Evolutionary conservation across 768 basidiomycete genomes (phyloP).

Genomic region (Lentinula lateritia): DNA sequence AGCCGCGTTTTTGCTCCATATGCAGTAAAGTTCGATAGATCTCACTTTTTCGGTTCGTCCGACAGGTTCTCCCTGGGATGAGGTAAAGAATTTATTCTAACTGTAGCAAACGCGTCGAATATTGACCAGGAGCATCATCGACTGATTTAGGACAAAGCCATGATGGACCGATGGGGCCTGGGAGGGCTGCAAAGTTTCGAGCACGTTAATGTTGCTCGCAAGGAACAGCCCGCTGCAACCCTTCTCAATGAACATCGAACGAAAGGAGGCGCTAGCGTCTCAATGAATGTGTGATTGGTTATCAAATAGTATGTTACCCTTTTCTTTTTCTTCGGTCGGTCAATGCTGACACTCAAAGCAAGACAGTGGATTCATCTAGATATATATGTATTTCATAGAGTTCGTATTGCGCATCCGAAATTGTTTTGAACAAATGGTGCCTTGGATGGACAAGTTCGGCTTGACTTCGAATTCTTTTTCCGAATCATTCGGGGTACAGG

Average conservation of each 20-base stretch:
- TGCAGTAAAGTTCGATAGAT: slow-evolving; percentile 2
- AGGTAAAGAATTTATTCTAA: slow-evolving; percentile 37
- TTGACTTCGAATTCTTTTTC: background rate
- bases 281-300: background rate
- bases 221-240: slow-evolving; percentile 35
- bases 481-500: background rate
- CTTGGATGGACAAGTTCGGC: background rate
- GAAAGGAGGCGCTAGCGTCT: background rate
- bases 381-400: background rate
- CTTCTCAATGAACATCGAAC: background rate
- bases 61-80: slow-evolving; percentile 89
- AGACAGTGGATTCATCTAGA: background rate
- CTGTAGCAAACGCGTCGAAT: background rate
- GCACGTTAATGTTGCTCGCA: slow-evolving; percentile 53
- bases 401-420: background rate
- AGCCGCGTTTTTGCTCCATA: slow-evolving; percentile 24
- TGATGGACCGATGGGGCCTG: slow-evolving; percentile 92
- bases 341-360: background rate
- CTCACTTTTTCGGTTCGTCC: slow-evolving; percentile 9
- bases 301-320: background rate
- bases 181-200: slow-evolving; percentile 90
- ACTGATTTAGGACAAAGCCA: slow-evolving; percentile 69
- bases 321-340: too few species aligned
- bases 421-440: background rate
- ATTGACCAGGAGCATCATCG: slow-evolving; percentile 8